Conservation (phyloP, 169 alveolate species). For the Plasmodium fragile region DNA sequence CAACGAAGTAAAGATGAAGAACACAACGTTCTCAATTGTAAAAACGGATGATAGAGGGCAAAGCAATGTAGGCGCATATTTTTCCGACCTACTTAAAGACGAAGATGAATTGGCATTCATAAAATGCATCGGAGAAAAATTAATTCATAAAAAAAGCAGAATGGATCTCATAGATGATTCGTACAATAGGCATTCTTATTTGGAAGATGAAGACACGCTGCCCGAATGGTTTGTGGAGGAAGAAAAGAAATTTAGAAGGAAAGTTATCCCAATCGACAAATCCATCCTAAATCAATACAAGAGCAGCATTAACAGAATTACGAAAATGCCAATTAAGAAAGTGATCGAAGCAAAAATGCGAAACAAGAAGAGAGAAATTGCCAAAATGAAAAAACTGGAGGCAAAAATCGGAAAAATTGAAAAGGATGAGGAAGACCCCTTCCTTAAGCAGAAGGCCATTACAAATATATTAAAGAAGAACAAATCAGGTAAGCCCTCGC, state of each 20-base stretch:
- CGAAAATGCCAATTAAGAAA: slow-evolving; percentile 97
- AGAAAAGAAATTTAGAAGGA: slow-evolving; percentile 93
- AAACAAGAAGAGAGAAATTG: slow-evolving; percentile 92
- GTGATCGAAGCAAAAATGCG: slow-evolving; percentile 97
- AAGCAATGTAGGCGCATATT: slow-evolving; percentile 30
- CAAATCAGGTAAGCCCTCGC: slow-evolving; percentile 83
- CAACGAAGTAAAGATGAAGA: slow-evolving; percentile 66
- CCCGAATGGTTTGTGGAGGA: slow-evolving; percentile 99
- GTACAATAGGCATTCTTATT: slow-evolving; percentile 95
- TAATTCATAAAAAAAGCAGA: slow-evolving; percentile 92
- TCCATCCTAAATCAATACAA: slow-evolving; percentile 94
- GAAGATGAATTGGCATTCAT: slow-evolving; percentile 80
- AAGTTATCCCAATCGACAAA: slow-evolving; percentile 96
- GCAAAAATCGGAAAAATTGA: slow-evolving; percentile 93
- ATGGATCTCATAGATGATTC: slow-evolving; percentile 95
- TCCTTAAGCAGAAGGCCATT: slow-evolving; percentile 91
- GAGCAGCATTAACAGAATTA: slow-evolving; percentile 94
- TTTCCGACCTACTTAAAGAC: slow-evolving; percentile 73
- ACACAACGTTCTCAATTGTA: slow-evolving; percentile 64
- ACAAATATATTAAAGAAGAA: slow-evolving; percentile 88
- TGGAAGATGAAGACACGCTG: slow-evolving; percentile 89
- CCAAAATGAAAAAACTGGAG: slow-evolving; percentile 92
- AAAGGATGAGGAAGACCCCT: slow-evolving; percentile 92
- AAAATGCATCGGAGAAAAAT: slow-evolving; percentile 79
- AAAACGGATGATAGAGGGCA: slow-evolving; percentile 56